Evolutionary conservation across 2,329 filamentous ascomycete species (phyloP).

Genomic region (Furcasterigmium sp.): DNA sequence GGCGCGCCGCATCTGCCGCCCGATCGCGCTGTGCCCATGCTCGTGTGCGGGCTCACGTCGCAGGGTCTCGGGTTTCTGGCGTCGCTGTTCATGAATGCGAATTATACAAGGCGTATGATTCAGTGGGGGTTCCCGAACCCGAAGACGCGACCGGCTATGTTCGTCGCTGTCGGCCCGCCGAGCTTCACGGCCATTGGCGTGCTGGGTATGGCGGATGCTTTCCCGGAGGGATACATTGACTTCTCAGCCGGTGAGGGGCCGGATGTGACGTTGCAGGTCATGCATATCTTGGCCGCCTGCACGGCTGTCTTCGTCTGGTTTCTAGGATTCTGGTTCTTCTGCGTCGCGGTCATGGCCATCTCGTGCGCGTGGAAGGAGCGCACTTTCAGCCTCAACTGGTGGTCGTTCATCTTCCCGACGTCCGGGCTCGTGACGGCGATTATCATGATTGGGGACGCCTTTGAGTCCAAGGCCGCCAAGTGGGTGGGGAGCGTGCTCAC

Average conservation of each 20-base stretch:
- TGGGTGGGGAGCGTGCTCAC: no score
- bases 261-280: constrained; percentile 6
- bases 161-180: constrained; percentile 59
- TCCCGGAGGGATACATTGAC: background rate
- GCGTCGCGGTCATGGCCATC: no score
- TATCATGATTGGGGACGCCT: no score
- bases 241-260: background rate
- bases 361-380: no score
- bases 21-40: constrained; percentile 42
- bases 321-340: constrained; percentile 41
- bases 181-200: constrained; percentile 34
- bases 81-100: constrained; percentile 53
- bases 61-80: constrained; percentile 58
- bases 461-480: no score
- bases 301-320: constrained; percentile 23
- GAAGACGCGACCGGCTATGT: constrained; percentile 48
- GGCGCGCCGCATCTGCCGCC: constrained; percentile 44
- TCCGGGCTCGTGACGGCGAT: no score
- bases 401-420: no score
- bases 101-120: constrained; percentile 54
- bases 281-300: constrained; percentile 6
- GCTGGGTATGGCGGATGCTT: constrained; percentile 17
- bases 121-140: constrained; percentile 48
- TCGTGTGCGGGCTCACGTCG: constrained; percentile 51
- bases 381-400: no score